A percentile compares a stretch with the other conserved stretches of the same genome.
phyloP scores from a whole-genome alignment of 106 monocot species.

The Acanthochlamys bracteata region DNA sequence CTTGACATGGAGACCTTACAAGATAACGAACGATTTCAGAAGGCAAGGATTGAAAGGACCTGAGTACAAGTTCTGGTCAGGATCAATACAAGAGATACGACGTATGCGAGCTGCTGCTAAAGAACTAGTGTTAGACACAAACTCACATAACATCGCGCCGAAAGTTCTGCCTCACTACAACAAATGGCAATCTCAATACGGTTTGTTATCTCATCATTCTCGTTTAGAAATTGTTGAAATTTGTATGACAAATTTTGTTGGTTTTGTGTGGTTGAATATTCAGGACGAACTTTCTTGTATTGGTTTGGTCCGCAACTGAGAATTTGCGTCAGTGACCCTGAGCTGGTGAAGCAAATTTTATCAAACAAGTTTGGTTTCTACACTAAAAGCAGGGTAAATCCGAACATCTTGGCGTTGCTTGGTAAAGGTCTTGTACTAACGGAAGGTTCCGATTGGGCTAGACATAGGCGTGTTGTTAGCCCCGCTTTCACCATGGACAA shows the following conservation, averaged over 20 bases:
- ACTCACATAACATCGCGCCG: slow-evolving; percentile 9
- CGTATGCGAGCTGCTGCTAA: neutral
- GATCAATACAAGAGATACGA: neutral
- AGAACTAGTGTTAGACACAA: neutral
- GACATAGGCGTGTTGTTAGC: slow-evolving; percentile 36
- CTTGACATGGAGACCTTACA: slow-evolving; percentile 1
- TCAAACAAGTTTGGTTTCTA: slow-evolving; percentile 54
- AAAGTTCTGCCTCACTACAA: slow-evolving; percentile 23
- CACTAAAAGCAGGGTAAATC: neutral
- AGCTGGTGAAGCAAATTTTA: slow-evolving; percentile 40
- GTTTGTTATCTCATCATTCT: too few relatives aligned
- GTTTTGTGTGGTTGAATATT: too few relatives aligned
- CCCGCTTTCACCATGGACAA: slow-evolving; percentile 62
- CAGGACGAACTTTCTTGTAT: slow-evolving; percentile 38
- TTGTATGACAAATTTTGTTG: too few relatives aligned
- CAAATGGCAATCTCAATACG: slow-evolving; percentile 17
- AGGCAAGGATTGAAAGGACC: neutral
- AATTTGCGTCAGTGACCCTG: slow-evolving; percentile 31
- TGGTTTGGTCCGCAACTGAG: slow-evolving; percentile 30
- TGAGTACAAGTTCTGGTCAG: neutral
- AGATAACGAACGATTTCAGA: neutral
- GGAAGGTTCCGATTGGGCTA: slow-evolving; percentile 44
- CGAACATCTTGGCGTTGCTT: slow-evolving; percentile 16
- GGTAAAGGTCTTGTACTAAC: slow-evolving; percentile 36
- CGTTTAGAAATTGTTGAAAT: too few relatives aligned